A percentile compares a stretch with the other conserved stretches of the same genome.
Conservation (phyloP, 2,329 filamentous ascomycete species). For the Plenodomus biglobosus region DNA sequence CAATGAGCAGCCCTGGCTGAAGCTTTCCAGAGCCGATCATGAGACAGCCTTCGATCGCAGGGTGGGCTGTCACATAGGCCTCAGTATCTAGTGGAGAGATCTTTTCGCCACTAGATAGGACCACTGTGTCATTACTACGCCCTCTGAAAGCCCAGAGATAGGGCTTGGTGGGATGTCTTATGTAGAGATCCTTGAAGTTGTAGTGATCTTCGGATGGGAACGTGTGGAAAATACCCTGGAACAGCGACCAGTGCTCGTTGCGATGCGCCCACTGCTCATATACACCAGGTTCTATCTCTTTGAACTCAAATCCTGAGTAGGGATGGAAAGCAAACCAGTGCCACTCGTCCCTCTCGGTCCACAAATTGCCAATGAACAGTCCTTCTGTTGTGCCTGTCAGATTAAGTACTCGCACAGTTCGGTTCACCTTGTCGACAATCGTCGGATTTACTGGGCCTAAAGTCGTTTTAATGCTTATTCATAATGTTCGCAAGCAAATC, state of each 20-base stretch:
- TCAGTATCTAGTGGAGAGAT: slow-evolving; percentile 23
- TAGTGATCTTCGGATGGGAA: slow-evolving; percentile 17
- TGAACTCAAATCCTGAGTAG: slow-evolving; percentile 25
- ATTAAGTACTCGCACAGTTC: slow-evolving; percentile 19
- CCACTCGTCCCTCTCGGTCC: slow-evolving; percentile 20
- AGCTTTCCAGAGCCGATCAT: slow-evolving; percentile 32
- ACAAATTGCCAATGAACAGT: slow-evolving; percentile 22
- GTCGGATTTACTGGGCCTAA: slow-evolving; percentile 25
- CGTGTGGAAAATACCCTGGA: slow-evolving; percentile 27
- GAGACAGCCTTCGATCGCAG: slow-evolving; percentile 32
- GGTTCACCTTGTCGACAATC: slow-evolving; percentile 20
- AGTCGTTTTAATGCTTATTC: background rate
- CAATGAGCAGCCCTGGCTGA: slow-evolving; percentile 37
- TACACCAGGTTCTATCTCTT: slow-evolving; percentile 23
- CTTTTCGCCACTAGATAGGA: slow-evolving; percentile 26
- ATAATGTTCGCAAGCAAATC: background rate
- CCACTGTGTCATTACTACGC: slow-evolving; percentile 22
- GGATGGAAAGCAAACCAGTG: slow-evolving; percentile 28
- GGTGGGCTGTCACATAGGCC: slow-evolving; percentile 27
- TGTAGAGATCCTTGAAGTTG: slow-evolving; percentile 27
- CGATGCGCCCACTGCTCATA: slow-evolving; percentile 45
- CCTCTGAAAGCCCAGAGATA: slow-evolving; percentile 23
- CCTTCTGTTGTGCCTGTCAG: slow-evolving; percentile 28
- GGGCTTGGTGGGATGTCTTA: slow-evolving; percentile 19
- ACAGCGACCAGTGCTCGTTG: slow-evolving; percentile 24